phyloP scores from a whole-genome alignment of 495 filamentous ascomycete genomes.

The Staphylotrichum tortipilum region DNA sequence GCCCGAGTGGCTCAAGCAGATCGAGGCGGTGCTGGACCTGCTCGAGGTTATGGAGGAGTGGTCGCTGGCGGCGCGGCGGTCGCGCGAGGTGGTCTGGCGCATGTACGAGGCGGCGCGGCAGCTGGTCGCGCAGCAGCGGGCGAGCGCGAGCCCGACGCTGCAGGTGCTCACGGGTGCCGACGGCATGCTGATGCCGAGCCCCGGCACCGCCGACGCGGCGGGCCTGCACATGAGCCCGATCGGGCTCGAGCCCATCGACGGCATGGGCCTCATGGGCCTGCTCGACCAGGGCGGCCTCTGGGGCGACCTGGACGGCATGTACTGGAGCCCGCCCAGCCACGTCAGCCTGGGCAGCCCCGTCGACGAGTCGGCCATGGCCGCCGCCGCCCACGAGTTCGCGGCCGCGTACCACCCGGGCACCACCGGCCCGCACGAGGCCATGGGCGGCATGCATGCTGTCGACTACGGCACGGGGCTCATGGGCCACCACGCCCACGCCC shows the following conservation, averaged over 20 bases:
- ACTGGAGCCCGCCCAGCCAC: constrained; percentile 25
- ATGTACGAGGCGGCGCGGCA: constrained; percentile 56
- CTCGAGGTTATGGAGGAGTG: constrained; percentile 62
- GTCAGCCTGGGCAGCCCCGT: constrained; percentile 18
- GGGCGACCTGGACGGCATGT: constrained; percentile 47
- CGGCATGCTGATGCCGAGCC: constrained; percentile 21
- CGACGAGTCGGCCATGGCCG: constrained; percentile 18
- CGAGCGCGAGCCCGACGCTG: constrained; percentile 24
- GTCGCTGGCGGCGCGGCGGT: constrained; percentile 62
- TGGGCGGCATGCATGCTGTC: constrained; percentile 5
- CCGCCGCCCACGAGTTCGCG: constrained; percentile 12
- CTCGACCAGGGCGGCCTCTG: constrained; percentile 47
- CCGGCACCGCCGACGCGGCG: constrained; percentile 18
- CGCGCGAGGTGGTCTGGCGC: constrained; percentile 56
- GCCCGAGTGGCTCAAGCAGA: constrained; percentile 52
- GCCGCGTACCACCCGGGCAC: constrained; percentile 8
- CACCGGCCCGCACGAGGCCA: neutral
- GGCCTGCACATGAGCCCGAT: constrained; percentile 42
- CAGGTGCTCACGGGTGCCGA: constrained; percentile 31
- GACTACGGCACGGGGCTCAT: constrained; percentile 6
- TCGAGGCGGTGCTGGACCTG: constrained; percentile 58
- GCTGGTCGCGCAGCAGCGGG: constrained; percentile 31
- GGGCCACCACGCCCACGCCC: constrained; percentile 5
- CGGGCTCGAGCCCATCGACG: constrained; percentile 42
- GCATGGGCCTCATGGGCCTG: constrained; percentile 44